Conservation (phyloP, 2,329 filamentous ascomycete genomes). For the Aspergillus costaricaensis region DNA sequence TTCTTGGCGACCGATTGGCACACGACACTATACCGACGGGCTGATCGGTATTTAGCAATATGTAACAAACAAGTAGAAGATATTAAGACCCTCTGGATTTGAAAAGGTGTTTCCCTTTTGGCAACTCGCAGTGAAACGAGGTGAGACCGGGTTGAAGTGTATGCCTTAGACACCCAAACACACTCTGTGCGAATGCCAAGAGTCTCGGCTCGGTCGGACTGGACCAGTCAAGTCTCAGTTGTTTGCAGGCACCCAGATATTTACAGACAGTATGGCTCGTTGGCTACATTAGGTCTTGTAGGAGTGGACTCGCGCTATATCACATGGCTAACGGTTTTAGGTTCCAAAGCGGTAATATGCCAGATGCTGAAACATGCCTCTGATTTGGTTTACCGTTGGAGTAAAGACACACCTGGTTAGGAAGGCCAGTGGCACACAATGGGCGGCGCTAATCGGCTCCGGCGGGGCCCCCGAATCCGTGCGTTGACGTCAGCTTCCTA, state of each 20-base stretch:
- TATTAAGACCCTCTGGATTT: too few relatives aligned
- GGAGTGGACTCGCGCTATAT: neutral
- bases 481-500: conserved; percentile 16
- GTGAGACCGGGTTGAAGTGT: too few relatives aligned
- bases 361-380: neutral
- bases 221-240: neutral
- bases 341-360: neutral
- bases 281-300: too few relatives aligned
- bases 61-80: too few relatives aligned
- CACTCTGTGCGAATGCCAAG: neutral
- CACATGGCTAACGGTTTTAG: neutral
- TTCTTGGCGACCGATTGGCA: too few relatives aligned
- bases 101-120: too few relatives aligned
- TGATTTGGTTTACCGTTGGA: neutral
- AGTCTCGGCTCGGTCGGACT: neutral
- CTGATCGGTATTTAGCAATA: too few relatives aligned
- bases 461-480: conserved; percentile 1
- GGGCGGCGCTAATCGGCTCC: conserved; percentile 6
- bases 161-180: neutral
- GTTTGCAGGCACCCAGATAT: neutral
- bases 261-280: too few relatives aligned
- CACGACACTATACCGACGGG: too few relatives aligned
- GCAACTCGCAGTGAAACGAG: too few relatives aligned
- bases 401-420: neutral
- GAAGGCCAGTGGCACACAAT: neutral